Evolutionary conservation across 176 grass and related monocot genomes (phyloP).

Genomic region (Paspalum vaginatum): DNA sequence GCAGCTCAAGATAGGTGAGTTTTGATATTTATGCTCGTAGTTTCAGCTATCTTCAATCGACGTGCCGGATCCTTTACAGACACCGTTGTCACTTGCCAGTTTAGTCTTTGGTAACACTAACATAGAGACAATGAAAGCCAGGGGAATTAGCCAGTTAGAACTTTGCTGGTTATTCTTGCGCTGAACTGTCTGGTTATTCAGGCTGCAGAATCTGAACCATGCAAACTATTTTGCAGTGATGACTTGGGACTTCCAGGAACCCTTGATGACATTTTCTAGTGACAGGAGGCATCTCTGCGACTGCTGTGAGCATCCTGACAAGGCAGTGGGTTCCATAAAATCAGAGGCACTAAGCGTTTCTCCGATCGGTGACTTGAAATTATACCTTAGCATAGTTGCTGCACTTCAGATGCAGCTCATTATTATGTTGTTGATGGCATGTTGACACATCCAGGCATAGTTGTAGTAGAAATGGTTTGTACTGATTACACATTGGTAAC

Average conservation of each 20-base stretch:
- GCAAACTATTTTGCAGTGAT: conserved; percentile 44
- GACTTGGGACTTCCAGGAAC: conserved; percentile 27
- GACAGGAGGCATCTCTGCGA: not conserved
- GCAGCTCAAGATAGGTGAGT: conserved; percentile 23
- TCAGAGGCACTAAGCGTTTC: not conserved
- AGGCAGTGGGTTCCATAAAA: not conserved
- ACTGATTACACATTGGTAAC: not conserved
- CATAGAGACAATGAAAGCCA: not conserved
- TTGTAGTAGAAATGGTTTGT: not conserved
- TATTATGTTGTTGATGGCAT: not conserved
- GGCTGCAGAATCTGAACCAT: conserved; percentile 13
- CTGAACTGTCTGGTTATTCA: too few species aligned
- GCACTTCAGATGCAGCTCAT: not conserved
- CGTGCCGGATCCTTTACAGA: not conserved
- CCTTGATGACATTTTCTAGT: conserved; percentile 18
- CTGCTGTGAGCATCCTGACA: not conserved
- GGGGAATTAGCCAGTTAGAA: not conserved
- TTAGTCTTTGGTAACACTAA: not conserved
- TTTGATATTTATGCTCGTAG: conserved; percentile 20
- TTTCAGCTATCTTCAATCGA: conserved; percentile 13
- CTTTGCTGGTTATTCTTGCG: not conserved
- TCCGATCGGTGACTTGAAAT: not conserved
- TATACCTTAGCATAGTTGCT: not conserved
- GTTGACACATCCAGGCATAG: not conserved
- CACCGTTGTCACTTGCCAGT: not conserved